Evolutionary conservation across 164 flowering plant species (phyloP).

Genomic region (Litsea cubeba): DNA sequence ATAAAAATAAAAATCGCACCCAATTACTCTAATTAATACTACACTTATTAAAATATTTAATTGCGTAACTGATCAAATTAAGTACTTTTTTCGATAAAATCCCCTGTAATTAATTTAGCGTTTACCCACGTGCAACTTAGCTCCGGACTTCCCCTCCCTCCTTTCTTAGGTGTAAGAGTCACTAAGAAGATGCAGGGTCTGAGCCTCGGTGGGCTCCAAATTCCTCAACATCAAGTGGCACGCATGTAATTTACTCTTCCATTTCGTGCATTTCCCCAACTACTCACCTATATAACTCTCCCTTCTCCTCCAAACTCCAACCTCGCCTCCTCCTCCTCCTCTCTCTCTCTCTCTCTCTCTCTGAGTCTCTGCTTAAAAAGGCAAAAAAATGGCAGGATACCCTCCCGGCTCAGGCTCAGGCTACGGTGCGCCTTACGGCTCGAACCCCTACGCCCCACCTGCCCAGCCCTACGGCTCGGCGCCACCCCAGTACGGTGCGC

Average conservation of each 20-base stretch:
- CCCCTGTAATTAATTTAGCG: no score
- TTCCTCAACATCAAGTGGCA: background rate
- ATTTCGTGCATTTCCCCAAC: background rate
- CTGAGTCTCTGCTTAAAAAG: background rate
- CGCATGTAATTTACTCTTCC: background rate
- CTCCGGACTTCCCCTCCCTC: rapidly evolving
- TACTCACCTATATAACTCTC: background rate
- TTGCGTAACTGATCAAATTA: no score
- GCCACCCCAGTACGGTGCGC: slow-evolving; percentile 22
- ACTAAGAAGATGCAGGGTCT: no score
- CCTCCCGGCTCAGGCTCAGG: slow-evolving; percentile 12
- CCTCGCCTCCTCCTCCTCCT: background rate
- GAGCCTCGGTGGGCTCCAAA: no score
- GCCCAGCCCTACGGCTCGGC: background rate
- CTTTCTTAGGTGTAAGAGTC: no score
- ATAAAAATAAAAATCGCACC: no score
- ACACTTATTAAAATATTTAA: no score
- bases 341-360: background rate
- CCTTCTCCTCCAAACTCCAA: background rate
- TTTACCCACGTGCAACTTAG: no score
- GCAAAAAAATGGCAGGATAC: slow-evolving; percentile 21
- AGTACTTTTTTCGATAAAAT: no score
- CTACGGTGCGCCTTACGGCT: slow-evolving; percentile 4
- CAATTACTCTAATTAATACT: no score
- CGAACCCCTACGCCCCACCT: slow-evolving; percentile 3